phyloP scores from a whole-genome alignment of 176 grass and related monocot species.

The Eleusine coracana region DNA sequence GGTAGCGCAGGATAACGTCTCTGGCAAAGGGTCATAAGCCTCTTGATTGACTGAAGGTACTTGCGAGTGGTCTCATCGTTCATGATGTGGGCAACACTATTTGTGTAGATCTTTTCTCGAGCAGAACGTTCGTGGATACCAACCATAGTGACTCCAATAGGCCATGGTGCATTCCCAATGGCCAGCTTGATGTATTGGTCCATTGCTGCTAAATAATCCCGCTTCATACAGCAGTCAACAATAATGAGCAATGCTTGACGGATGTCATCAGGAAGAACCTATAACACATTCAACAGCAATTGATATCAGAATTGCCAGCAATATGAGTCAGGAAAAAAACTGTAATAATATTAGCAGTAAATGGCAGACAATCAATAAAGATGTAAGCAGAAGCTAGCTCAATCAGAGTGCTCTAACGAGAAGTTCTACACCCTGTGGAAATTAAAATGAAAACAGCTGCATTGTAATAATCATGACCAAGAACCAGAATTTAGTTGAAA shows the following conservation, averaged over 20 bases:
- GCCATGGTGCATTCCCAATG: slow-evolving; percentile 93
- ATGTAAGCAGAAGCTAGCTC: slow-evolving; percentile 12
- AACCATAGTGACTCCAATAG: slow-evolving; percentile 97
- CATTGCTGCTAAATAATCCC: slow-evolving; percentile 92
- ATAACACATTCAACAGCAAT: slow-evolving; percentile 16
- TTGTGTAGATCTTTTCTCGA: slow-evolving; percentile 85
- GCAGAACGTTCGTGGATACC: slow-evolving; percentile 92
- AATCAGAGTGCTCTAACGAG: not conserved
- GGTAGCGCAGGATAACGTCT: slow-evolving; percentile 73
- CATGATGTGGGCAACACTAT: slow-evolving; percentile 93
- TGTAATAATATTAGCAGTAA: not conserved
- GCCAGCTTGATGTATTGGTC: slow-evolving; percentile 88
- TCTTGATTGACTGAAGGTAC: slow-evolving; percentile 88
- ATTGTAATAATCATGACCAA: not conserved
- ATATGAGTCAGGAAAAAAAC: not conserved
- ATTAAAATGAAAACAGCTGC: too few relatives aligned
- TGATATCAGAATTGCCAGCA: slow-evolving; percentile 24
- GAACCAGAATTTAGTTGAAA: not conserved
- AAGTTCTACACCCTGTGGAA: not conserved
- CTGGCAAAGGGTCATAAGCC: slow-evolving; percentile 88
- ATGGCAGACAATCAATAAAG: not conserved
- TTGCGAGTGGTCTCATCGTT: slow-evolving; percentile 91
- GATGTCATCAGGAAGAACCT: slow-evolving; percentile 86
- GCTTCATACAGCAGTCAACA: slow-evolving; percentile 80
- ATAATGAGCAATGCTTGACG: slow-evolving; percentile 68